Conservation (phyloP, 2,329 filamentous ascomycete species). For the Aspergillus sp. region DNA sequence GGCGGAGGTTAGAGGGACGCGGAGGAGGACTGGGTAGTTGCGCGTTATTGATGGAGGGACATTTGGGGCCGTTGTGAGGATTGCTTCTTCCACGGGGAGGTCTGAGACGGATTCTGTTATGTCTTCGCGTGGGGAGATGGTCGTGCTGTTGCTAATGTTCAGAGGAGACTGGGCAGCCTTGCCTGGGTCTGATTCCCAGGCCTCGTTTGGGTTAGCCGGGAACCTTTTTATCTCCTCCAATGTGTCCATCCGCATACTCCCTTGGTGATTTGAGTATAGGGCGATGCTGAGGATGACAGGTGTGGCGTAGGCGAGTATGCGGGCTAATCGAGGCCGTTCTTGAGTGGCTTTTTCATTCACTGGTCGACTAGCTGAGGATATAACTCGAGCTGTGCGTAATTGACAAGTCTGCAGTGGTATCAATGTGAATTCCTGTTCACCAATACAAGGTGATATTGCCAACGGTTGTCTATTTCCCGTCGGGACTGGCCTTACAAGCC, state of each 20-base stretch:
- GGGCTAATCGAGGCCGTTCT: not conserved
- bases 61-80: not conserved
- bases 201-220: not conserved
- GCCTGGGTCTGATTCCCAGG: not conserved
- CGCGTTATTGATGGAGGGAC: not conserved
- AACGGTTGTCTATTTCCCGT: not conserved
- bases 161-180: not conserved
- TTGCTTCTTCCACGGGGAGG: not conserved
- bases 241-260: not conserved
- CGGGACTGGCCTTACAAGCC: not conserved
- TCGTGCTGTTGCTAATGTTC: not conserved
- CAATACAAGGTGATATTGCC: not conserved
- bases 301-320: not conserved
- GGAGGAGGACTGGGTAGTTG: not conserved
- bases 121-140: not conserved
- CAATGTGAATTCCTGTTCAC: not conserved
- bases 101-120: not conserved
- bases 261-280: not conserved
- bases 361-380: not conserved
- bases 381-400: not conserved
- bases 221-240: fast-evolving
- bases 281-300: not conserved
- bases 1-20: conserved; percentile 26
- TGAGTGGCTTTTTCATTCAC: not conserved
- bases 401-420: not conserved